These are phyloP conservation scores for Physocladia obscura DNA, from an alignment of 192 early-diverging fungal genomes.

Conservation along the genomic window DNA sequence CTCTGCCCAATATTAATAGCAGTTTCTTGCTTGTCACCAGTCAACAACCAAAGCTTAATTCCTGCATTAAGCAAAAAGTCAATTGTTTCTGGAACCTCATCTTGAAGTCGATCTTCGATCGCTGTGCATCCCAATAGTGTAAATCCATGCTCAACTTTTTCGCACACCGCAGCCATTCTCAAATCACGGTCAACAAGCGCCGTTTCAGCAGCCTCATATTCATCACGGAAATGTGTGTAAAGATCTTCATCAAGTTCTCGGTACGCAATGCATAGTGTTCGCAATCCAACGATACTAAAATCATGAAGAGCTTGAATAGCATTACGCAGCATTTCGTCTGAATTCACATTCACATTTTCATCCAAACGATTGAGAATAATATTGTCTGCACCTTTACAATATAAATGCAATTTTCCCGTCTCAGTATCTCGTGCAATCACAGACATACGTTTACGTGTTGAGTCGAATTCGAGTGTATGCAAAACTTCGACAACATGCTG, in stretches of 20 bases:
- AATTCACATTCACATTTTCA: constrained; percentile 64
- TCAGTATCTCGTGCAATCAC: constrained; percentile 84
- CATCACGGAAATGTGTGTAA: constrained; percentile 76
- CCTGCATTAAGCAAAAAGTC: constrained; percentile 91
- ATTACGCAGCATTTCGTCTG: too few relatives aligned
- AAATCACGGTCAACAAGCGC: constrained; percentile 85
- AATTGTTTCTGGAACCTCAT: constrained; percentile 98
- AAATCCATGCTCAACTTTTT: constrained; percentile 91
- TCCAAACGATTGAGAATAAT: constrained; percentile 91
- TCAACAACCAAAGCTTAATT: constrained; percentile 97
- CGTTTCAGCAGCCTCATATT: constrained; percentile 83
- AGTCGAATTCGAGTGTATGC: constrained; percentile 98
- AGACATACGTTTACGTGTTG: constrained; percentile 98
- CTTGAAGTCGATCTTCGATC: constrained; percentile 98
- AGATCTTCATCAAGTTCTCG: constrained; percentile 87
- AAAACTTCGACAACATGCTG: constrained; percentile 71
- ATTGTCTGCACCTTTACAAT: constrained; percentile 97
- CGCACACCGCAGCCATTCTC: constrained; percentile 88
- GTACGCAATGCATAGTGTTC: constrained; percentile 94
- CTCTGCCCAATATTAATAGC: constrained; percentile 97
- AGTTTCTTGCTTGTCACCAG: constrained; percentile 97
- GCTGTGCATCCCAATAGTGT: constrained; percentile 94
- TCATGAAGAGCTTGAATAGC: constrained; percentile 62
- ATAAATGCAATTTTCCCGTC: constrained; percentile 80
- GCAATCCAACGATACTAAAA: constrained; percentile 94